Conservation (phyloP, 352 stramenopile species). For the Stramenopiles sp. region DNA sequence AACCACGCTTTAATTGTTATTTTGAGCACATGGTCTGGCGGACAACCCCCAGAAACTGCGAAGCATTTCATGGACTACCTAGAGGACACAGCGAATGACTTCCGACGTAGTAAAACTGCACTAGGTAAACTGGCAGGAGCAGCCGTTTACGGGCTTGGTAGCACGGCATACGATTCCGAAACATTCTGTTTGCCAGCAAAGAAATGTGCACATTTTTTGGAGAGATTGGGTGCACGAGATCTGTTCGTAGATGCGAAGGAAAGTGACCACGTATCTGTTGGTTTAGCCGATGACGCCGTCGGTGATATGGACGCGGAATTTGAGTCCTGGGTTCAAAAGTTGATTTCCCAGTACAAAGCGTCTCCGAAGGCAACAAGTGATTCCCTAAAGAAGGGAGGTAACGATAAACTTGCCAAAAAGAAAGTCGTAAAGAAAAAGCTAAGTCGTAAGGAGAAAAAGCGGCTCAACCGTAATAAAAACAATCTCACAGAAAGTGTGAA, state of each 20-base stretch:
- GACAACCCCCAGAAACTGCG: constrained; percentile 44
- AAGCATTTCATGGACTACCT: constrained; percentile 56
- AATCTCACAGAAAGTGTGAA: neutral
- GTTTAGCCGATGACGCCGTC: constrained; percentile 50
- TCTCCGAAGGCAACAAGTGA: neutral
- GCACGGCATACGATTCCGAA: constrained; percentile 54
- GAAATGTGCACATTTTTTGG: constrained; percentile 39
- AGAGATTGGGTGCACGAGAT: constrained; percentile 36
- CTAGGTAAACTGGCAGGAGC: constrained; percentile 38
- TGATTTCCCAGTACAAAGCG: constrained; percentile 24
- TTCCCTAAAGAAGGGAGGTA: no score
- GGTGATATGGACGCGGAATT: constrained; percentile 50
- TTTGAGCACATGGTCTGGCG: constrained; percentile 57
- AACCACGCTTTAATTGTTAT: constrained; percentile 53
- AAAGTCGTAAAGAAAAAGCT: neutral
- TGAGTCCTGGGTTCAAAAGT: constrained; percentile 47
- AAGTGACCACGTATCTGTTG: constrained; percentile 23
- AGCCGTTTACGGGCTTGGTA: constrained; percentile 57
- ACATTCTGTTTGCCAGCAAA: constrained; percentile 53
- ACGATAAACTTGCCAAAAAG: neutral
- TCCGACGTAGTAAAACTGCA: constrained; percentile 57
- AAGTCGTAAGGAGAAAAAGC: neutral
- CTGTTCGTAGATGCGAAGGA: constrained; percentile 24
- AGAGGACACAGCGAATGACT: constrained; percentile 60
- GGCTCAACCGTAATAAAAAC: neutral